Base-by-base conservation (phyloP, 2,329 filamentous ascomycete genomes). In the Zopfia rhizophila region DNA sequence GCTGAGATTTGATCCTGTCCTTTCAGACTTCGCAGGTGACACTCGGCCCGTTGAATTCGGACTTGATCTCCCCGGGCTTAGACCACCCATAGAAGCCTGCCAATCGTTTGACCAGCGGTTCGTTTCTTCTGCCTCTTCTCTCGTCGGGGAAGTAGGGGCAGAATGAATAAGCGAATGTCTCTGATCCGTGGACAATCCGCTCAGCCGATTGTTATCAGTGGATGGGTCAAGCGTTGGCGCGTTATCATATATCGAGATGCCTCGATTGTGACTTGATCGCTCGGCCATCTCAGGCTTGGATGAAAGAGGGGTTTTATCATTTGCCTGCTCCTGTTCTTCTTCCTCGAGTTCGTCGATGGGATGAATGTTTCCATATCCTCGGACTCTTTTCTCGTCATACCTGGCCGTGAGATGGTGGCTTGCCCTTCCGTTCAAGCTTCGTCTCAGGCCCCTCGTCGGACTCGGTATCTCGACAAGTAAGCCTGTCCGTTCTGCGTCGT, bases 271-370 rank as follows among this genome's bases (percentile, higher is more conserved):
- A 31, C 21, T 42, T n/a, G 38, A 36, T 8, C 42, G 38, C 42
- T 69, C 61, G 22, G 44, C 28, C 64, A 68, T 69, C 30, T 68
- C 66, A 7, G 51, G 51, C 13, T 55, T 48, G 18, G 31, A 38
- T 5, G 48, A 55, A 17, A 58, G 36, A 1, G 48, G 45, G 6
- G 48, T 52, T 12, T 52, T 44, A 10, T 65, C 61, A 16, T 52
- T 59, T 2, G 45, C 23, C 7, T 46, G 23, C n/a, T 63, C 61
- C 7, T 56, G 43, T 40, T 83, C 81, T 38, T 84, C 81, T 51
- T 86, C 84, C 47, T 86, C 84, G 10, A 78, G 70, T 60, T 85
- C 82, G 25, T 85, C 83, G 32, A 87, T 87, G 0, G 83, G 82
- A 60, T 85, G 83, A 18, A 87, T 87, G 17, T 76, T 72, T 3